Evolutionary conservation across 257 asterid genomes (phyloP).

Genomic region (Paraleonurus japonicus): DNA sequence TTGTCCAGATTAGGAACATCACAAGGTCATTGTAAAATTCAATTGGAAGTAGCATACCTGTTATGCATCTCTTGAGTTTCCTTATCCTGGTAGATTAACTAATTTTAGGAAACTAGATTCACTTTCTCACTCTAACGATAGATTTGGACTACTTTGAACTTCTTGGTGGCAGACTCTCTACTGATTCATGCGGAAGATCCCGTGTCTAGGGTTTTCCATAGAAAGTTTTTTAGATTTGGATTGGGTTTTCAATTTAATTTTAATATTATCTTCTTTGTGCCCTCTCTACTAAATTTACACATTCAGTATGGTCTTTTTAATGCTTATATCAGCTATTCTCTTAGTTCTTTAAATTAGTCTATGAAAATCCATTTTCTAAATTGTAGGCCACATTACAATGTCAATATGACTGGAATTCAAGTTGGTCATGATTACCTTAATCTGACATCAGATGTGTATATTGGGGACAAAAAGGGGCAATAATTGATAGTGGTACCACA

Average conservation of each 20-base stretch:
- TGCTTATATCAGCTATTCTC: conserved; percentile 2
- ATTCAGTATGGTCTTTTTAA: neutral
- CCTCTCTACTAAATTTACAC: neutral
- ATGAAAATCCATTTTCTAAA: conserved; percentile 9
- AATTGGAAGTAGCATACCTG: neutral
- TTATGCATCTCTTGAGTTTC: neutral
- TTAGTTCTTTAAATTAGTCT: conserved; percentile 8
- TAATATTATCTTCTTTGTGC: neutral
- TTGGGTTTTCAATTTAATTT: conserved; percentile 1
- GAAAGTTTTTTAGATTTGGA: neutral
- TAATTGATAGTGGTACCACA: conserved; percentile 98
- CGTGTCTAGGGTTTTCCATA: conserved; percentile 10
- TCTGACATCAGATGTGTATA: conserved; percentile 59
- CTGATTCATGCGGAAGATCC: conserved; percentile 12
- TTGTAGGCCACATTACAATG: conserved; percentile 94
- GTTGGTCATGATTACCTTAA: conserved; percentile 68
- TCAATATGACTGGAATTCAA: conserved; percentile 90
- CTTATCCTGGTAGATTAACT: conserved; percentile 2
- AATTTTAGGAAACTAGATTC: neutral
- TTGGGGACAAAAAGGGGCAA: conserved; percentile 75
- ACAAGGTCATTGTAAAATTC: conserved; percentile 12
- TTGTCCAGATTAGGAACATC: conserved; percentile 2
- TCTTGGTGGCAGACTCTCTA: neutral
- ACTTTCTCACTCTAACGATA: neutral
- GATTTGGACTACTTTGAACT: conserved; percentile 4